These are phyloP conservation scores for Penicillium diatomitis DNA, from an alignment of 495 filamentous ascomycete genomes.

Conservation along the genomic window DNA sequence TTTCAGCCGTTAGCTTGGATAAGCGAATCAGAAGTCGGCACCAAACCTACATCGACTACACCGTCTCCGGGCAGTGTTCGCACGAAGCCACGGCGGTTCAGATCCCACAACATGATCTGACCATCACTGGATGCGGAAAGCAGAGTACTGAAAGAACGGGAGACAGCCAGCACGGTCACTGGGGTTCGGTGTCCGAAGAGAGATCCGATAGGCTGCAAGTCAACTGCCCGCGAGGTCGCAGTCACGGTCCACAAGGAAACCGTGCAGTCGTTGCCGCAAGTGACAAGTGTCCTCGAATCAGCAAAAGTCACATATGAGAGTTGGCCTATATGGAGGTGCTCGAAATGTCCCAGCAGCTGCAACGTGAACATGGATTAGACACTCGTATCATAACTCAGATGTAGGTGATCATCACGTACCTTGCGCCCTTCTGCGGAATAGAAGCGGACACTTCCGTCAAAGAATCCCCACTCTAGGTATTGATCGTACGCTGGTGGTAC, in stretches of 20 bases:
- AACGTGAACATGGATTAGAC: conserved; percentile 2
- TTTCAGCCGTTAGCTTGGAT: conserved; percentile 4
- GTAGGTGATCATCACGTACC: conserved; percentile 17
- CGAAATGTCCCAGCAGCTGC: conserved; percentile 67
- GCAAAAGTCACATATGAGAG: conserved; percentile 73
- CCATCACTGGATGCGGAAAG: conserved; percentile 75
- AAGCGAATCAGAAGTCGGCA: neutral
- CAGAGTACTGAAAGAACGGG: conserved; percentile 76
- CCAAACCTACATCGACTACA: conserved; percentile 39
- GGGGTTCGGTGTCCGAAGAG: conserved; percentile 84
- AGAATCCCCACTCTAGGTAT: conserved; percentile 93
- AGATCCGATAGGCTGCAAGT: conserved; percentile 68
- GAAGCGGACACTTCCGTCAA: conserved; percentile 86
- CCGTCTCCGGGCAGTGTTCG: conserved; percentile 55
- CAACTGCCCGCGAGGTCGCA: conserved; percentile 57
- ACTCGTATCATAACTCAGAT: neutral
- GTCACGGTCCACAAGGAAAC: conserved; percentile 71
- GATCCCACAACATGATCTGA: conserved; percentile 81
- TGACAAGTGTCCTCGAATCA: conserved; percentile 83
- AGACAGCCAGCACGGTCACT: conserved; percentile 72
- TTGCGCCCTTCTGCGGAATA: conserved; percentile 70
- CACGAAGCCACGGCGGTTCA: conserved; percentile 81
- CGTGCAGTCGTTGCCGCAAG: conserved; percentile 83
- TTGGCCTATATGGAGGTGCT: conserved; percentile 86
- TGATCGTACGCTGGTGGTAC: conserved; percentile 82